Conservation (phyloP, 2,329 filamentous ascomycete species). For the Ustulina deusta region DNA sequence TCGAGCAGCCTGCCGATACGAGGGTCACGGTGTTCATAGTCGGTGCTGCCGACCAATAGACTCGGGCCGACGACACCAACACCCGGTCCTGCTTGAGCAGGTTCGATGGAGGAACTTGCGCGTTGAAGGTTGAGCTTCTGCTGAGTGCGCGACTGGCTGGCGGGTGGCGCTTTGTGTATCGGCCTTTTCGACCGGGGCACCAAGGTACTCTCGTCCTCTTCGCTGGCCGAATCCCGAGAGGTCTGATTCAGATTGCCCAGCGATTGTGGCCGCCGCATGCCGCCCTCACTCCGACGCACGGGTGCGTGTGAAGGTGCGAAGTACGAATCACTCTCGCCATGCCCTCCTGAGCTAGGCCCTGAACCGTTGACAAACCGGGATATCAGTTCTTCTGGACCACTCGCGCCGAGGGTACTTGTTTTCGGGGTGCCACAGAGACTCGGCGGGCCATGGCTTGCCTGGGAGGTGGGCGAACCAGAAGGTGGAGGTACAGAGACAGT, state of each 20-base stretch:
- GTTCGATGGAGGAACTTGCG: conserved; percentile 78
- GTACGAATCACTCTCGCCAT: conserved; percentile 64
- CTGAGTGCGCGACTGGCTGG: conserved; percentile 75
- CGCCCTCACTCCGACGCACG: conserved; percentile 51
- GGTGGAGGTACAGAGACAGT: conserved; percentile 61
- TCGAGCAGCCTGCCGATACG: conserved; percentile 74
- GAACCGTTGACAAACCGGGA: conserved; percentile 70
- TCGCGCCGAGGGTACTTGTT: conserved; percentile 52
- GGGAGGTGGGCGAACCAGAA: conserved; percentile 53
- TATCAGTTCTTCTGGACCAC: conserved; percentile 62
- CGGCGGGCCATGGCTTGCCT: conserved; percentile 55
- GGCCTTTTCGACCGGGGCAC: conserved; percentile 59
- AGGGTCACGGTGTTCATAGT: conserved; percentile 71
- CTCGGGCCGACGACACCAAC: conserved; percentile 58
- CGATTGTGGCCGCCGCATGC: conserved; percentile 58
- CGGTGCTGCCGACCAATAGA: conserved; percentile 64
- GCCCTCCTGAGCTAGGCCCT: conserved; percentile 61
- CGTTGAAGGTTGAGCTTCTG: conserved; percentile 81
- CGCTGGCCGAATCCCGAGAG: conserved; percentile 47
- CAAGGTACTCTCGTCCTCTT: conserved; percentile 60
- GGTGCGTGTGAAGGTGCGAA: conserved; percentile 55
- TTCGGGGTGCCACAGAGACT: conserved; percentile 55
- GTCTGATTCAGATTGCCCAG: conserved; percentile 54
- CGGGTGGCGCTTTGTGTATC: conserved; percentile 56
- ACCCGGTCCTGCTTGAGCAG: conserved; percentile 61